phyloP scores from a whole-genome alignment of 345 rosid species.

The Adansonia digitata region DNA sequence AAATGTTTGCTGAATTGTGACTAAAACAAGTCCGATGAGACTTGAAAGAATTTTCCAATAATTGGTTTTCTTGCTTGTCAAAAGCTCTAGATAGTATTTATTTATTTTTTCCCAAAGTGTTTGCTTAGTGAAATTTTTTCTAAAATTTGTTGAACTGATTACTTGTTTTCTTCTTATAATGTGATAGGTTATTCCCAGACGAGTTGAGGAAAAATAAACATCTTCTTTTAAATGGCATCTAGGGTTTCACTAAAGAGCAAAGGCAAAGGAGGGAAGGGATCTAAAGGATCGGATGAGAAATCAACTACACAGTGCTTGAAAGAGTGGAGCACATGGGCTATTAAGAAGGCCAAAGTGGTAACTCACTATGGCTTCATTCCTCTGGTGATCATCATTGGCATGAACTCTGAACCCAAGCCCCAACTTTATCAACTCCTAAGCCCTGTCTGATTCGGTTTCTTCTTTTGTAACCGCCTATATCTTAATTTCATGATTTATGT shows the following conservation, averaged over 20 bases:
- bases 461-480: conserved; percentile 9
- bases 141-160: neutral
- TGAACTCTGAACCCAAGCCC: conserved; percentile 93
- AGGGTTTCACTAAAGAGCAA: conserved; percentile 43
- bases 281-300: conserved; percentile 39
- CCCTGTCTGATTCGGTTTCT: conserved; percentile 47
- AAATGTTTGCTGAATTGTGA: neutral
- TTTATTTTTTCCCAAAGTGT: neutral
- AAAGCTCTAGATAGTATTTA: too few species aligned
- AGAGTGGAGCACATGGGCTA: conserved; percentile 87
- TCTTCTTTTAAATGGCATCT: conserved; percentile 31
- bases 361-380: conserved; percentile 95
- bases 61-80: too few species aligned
- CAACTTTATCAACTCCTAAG: conserved; percentile 80
- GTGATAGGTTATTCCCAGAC: neutral
- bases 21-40: neutral
- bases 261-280: conserved; percentile 48
- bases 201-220: neutral
- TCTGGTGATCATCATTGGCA: conserved; percentile 72
- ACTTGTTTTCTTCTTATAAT: neutral
- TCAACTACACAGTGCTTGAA: conserved; percentile 42
- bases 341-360: conserved; percentile 79
- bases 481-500: conserved; percentile 9
- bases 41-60: neutral
- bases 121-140: neutral